Evolutionary conservation across 352 stramenopile genomes (phyloP).

Genomic region (Phytophthora multivora): DNA sequence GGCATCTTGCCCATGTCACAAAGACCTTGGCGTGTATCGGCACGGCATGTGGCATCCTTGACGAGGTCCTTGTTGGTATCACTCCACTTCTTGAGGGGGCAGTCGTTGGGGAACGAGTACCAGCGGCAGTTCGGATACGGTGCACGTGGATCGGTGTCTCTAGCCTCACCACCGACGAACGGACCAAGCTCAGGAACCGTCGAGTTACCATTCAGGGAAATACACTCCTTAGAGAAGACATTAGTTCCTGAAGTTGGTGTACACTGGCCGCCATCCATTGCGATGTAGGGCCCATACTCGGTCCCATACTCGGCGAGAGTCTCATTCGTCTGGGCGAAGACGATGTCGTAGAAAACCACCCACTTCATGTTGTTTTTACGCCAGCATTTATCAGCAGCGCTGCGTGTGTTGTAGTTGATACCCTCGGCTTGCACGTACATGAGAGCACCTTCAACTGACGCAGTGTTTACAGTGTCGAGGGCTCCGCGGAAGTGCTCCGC

Average conservation of each 20-base stretch:
- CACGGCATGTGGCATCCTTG: slow-evolving; percentile 47
- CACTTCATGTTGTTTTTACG: slow-evolving; percentile 79
- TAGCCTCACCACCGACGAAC: slow-evolving; percentile 41
- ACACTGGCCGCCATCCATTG: slow-evolving; percentile 68
- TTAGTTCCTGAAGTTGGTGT: slow-evolving; percentile 32
- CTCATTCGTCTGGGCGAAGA: slow-evolving; percentile 52
- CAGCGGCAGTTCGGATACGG: slow-evolving; percentile 64
- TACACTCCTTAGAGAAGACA: slow-evolving; percentile 17
- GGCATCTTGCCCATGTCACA: slow-evolving; percentile 42
- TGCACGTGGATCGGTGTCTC: slow-evolving; percentile 43
- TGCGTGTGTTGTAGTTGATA: slow-evolving; percentile 54
- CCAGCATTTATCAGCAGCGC: slow-evolving; percentile 34
- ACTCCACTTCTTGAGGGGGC: slow-evolving; percentile 43
- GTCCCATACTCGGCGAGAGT: slow-evolving; percentile 38
- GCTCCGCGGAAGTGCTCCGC: slow-evolving; percentile 37
- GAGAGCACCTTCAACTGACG: slow-evolving; percentile 73
- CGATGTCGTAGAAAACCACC: slow-evolving; percentile 75
- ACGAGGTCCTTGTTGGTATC: slow-evolving; percentile 5
- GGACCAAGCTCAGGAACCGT: slow-evolving; percentile 37
- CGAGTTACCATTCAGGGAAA: slow-evolving; percentile 30
- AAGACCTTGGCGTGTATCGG: slow-evolving; percentile 37
- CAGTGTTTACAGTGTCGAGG: slow-evolving; percentile 79
- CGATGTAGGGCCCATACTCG: slow-evolving; percentile 57
- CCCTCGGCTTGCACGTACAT: slow-evolving; percentile 85
- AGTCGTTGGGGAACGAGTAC: slow-evolving; percentile 74